Conservation (phyloP, 2,329 filamentous ascomycete species). For the Hypomyces perniciosus region DNA sequence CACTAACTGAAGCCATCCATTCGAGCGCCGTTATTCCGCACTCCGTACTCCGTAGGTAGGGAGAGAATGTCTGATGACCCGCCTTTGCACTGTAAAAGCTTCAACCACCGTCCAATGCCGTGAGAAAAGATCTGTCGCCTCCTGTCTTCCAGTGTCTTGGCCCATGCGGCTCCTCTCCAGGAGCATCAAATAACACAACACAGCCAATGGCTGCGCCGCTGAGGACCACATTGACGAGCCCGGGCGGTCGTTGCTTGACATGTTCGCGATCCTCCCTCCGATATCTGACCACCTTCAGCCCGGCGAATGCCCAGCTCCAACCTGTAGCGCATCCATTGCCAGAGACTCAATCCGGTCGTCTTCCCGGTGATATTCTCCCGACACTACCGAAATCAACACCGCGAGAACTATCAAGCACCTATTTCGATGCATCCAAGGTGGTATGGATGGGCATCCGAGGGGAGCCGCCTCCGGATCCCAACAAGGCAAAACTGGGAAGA, state of each 20-base stretch:
- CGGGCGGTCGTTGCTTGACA: constrained; percentile 14
- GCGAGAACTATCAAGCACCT: constrained; percentile 19
- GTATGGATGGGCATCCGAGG: constrained; percentile 22
- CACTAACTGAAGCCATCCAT: too few relatives aligned
- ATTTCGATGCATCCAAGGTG: constrained; percentile 28
- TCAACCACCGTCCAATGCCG: constrained; percentile 1
- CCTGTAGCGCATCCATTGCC: constrained; percentile 14
- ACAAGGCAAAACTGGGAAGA: constrained; percentile 58
- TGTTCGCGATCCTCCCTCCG: constrained; percentile 17
- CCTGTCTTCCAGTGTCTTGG: background rate
- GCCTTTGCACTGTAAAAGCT: background rate
- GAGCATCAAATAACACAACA: constrained; percentile 2
- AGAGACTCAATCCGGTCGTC: background rate
- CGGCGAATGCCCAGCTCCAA: constrained; percentile 27
- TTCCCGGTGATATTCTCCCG: constrained; percentile 6
- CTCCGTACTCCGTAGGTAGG: background rate
- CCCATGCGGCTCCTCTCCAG: constrained; percentile 11
- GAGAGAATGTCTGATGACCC: background rate
- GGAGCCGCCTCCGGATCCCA: constrained; percentile 42
- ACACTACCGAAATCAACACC: constrained; percentile 8
- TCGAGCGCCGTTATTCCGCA: too few relatives aligned
- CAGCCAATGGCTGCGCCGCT: constrained; percentile 30
- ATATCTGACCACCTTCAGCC: constrained; percentile 24
- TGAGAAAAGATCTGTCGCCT: too few relatives aligned
- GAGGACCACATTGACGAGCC: constrained; percentile 23